These are phyloP conservation scores for Xylariaceae sp. DNA, from an alignment of 2,329 filamentous ascomycete genomes.

Conservation along the genomic window DNA sequence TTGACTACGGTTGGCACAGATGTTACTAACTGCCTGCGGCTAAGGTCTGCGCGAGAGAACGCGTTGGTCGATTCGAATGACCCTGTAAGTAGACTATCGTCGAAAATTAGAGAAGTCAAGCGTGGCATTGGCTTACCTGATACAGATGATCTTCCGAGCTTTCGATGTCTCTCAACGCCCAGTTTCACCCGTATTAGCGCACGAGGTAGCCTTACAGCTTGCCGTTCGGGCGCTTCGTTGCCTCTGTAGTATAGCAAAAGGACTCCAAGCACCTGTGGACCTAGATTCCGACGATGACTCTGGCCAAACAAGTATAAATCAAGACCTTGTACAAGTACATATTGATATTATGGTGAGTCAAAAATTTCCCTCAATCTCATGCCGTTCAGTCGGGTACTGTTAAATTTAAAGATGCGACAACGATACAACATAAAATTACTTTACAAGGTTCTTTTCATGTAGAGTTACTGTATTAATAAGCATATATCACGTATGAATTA, in stretches of 20 bases:
- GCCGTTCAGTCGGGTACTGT: neutral
- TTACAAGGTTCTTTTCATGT: neutral
- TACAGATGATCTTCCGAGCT: conserved; percentile 36
- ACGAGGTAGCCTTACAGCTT: conserved; percentile 57
- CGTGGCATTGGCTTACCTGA: conserved; percentile 31
- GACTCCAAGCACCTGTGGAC: conserved; percentile 72
- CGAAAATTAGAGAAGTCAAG: conserved; percentile 12
- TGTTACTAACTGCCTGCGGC: conserved; percentile 51
- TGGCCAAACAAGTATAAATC: conserved; percentile 3
- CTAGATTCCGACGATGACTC: conserved; percentile 58
- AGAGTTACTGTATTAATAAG: neutral
- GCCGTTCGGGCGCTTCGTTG: conserved; percentile 67
- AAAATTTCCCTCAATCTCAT: neutral
- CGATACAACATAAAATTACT: neutral
- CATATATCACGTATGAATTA: conserved; percentile 46
- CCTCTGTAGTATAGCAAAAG: conserved; percentile 72
- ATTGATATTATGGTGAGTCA: conserved; percentile 52
- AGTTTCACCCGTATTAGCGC: conserved; percentile 29
- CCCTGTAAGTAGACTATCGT: conserved; percentile 33
- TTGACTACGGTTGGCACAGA: conserved; percentile 68
- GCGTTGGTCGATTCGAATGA: conserved; percentile 33
- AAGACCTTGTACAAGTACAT: conserved; percentile 47
- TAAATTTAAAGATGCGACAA: neutral
- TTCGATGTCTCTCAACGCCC: conserved; percentile 38
- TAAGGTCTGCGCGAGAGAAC: conserved; percentile 40